phyloP scores from a whole-genome alignment of 164 flowering plant species.

The Liquidambar formosana region DNA sequence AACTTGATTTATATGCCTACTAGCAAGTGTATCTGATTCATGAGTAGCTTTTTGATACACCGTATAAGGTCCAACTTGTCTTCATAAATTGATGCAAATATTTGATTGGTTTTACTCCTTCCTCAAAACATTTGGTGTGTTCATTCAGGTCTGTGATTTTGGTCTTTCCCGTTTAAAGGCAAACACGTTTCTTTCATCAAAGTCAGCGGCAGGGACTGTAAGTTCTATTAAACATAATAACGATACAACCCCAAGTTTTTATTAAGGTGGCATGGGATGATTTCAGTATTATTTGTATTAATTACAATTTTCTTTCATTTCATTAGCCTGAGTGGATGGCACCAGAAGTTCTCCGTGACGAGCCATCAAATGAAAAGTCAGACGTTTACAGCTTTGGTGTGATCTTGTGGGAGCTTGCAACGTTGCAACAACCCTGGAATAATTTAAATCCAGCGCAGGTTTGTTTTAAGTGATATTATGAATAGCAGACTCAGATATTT shows the following conservation, averaged over 20 bases:
- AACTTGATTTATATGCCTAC: no score
- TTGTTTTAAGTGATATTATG: not conserved
- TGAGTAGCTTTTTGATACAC: no score
- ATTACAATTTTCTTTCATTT: conserved; percentile 9
- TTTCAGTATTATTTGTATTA: not conserved
- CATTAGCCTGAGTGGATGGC: conserved; percentile 98
- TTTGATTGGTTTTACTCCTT: not conserved
- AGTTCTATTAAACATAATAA: conserved; percentile 29
- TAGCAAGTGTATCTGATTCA: no score
- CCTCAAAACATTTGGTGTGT: conserved; percentile 2
- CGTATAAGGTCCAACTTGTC: no score
- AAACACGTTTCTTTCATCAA: conserved; percentile 95
- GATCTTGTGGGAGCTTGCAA: conserved; percentile 89
- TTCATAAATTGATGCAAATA: not conserved
- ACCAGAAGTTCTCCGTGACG: conserved; percentile 96
- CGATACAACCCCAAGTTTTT: not conserved
- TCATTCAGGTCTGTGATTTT: conserved; percentile 89
- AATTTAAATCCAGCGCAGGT: conserved; percentile 92
- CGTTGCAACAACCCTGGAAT: conserved; percentile 90
- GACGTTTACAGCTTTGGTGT: conserved; percentile 94
- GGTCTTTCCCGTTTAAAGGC: conserved; percentile 96
- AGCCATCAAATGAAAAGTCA: conserved; percentile 92
- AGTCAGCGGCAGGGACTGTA: conserved; percentile 98
- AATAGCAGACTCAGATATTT: no score
- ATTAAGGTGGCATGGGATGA: conserved; percentile 1